These are phyloP conservation scores for Malania oleifera DNA, from an alignment of 164 flowering plant species.

Conservation along the genomic window DNA sequence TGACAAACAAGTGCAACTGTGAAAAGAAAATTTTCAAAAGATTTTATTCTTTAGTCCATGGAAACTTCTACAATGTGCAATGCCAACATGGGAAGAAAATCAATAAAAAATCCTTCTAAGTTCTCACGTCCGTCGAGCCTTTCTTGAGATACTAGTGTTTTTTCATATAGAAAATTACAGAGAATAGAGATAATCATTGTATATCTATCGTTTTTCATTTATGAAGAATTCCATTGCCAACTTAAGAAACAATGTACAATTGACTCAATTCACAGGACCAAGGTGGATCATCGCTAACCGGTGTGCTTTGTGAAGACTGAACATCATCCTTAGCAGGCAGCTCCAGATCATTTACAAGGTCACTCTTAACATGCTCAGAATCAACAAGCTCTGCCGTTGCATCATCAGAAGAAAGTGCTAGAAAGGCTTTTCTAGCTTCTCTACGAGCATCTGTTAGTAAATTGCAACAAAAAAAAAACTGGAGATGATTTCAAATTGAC, in stretches of 20 bases:
- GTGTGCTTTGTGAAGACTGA: conserved; percentile 43
- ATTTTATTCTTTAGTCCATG: too few relatives aligned
- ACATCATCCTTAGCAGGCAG: conserved; percentile 26
- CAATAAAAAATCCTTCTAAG: too few relatives aligned
- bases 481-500: neutral
- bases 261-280: neutral
- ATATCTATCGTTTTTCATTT: too few relatives aligned
- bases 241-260: neutral
- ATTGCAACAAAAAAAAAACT: conserved; percentile 1
- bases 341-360: conserved; percentile 23
- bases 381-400: conserved; percentile 20
- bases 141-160: too few relatives aligned
- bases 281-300: conserved; percentile 39
- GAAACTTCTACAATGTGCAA: too few relatives aligned
- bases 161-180: too few relatives aligned
- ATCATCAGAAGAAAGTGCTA: conserved; percentile 69
- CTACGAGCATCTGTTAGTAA: conserved; percentile 62
- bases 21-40: too few relatives aligned
- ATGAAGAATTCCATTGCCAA: neutral
- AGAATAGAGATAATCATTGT: too few relatives aligned
- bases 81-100: too few relatives aligned
- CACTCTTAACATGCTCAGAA: conserved; percentile 33
- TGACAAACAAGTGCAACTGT: too few relatives aligned
- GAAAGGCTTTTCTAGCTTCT: conserved; percentile 88
- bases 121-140: too few relatives aligned